Conservation (phyloP, 2,329 filamentous ascomycete species). For the Emergomyces africanus region DNA sequence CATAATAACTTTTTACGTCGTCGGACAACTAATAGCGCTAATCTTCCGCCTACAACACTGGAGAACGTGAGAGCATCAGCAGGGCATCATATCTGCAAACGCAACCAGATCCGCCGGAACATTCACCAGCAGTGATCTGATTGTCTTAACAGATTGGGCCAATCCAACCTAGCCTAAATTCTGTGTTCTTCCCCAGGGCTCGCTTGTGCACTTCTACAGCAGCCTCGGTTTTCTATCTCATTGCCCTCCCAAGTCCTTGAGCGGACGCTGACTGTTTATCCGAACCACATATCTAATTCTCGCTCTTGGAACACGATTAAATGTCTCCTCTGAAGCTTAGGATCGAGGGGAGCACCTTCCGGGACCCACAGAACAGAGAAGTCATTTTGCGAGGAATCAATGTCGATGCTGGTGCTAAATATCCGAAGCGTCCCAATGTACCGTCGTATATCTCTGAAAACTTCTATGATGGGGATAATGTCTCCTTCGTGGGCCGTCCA, state of each 20-base stretch:
- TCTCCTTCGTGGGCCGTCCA: constrained; percentile 77
- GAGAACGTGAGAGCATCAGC: neutral
- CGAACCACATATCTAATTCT: neutral
- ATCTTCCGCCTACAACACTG: neutral
- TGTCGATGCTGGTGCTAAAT: constrained; percentile 79
- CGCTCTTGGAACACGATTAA: neutral
- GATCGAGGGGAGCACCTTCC: constrained; percentile 76
- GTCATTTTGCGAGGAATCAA: constrained; percentile 90
- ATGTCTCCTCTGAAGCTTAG: constrained; percentile 68
- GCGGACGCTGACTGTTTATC: neutral
- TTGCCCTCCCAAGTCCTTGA: neutral
- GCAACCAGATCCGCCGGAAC: neutral
- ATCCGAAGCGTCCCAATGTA: constrained; percentile 65
- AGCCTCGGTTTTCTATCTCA: neutral
- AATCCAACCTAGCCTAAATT: neutral
- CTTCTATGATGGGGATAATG: constrained; percentile 88
- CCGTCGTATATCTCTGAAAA: constrained; percentile 64
- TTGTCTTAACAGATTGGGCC: neutral
- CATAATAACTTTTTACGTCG: neutral
- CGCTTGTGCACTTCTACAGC: neutral
- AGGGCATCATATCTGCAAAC: neutral
- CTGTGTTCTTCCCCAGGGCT: neutral
- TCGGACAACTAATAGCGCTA: too few relatives aligned
- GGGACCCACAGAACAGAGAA: constrained; percentile 69
- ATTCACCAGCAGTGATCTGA: neutral